phyloP scores from a whole-genome alignment of 2,329 filamentous ascomycete species.

The Zasmidium cellare region DNA sequence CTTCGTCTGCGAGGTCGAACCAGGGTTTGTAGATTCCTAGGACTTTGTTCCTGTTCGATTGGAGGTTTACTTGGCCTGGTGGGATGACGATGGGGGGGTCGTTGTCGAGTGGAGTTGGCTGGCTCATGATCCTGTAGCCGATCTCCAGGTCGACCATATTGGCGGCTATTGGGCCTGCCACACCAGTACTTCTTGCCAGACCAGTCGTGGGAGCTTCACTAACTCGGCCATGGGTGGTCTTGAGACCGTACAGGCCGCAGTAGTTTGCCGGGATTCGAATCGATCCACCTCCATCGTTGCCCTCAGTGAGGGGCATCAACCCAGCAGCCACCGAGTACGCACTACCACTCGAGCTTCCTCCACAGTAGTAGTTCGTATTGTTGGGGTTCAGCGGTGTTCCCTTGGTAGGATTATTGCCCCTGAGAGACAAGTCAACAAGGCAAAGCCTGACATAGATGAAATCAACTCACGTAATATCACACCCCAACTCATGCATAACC shows the following conservation, averaged over 20 bases:
- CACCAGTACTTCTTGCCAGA: slow-evolving; percentile 62
- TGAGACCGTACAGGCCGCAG: slow-evolving; percentile 80
- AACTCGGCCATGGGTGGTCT: slow-evolving; percentile 72
- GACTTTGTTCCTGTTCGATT: slow-evolving; percentile 49
- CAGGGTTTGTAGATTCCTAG: slow-evolving; percentile 70
- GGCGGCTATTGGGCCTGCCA: slow-evolving; percentile 73
- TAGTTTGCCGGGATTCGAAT: slow-evolving; percentile 72
- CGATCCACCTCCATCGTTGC: slow-evolving; percentile 72
- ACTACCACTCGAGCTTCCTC: slow-evolving; percentile 77
- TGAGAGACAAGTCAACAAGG: background rate
- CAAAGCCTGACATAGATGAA: background rate
- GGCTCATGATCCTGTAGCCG: slow-evolving; percentile 78
- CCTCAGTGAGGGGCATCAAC: slow-evolving; percentile 72
- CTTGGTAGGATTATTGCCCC: slow-evolving; percentile 73
- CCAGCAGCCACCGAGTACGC: slow-evolving; percentile 70
- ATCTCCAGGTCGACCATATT: slow-evolving; percentile 76
- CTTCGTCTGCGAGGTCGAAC: slow-evolving; percentile 67
- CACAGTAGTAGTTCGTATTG: slow-evolving; percentile 74
- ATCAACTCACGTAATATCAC: slow-evolving; percentile 54
- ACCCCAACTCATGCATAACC: slow-evolving; percentile 78
- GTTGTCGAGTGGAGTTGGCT: slow-evolving; percentile 65
- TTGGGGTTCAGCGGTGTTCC: slow-evolving; percentile 78
- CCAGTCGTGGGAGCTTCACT: slow-evolving; percentile 59
- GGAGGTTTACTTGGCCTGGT: slow-evolving; percentile 22
- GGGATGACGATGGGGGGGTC: slow-evolving; percentile 64